Percentiles rank a stretch among this genome's conserved stretches.
phyloP scores from a whole-genome alignment of 768 basidiomycete species.

The Agaricus sinodeliciosus region DNA sequence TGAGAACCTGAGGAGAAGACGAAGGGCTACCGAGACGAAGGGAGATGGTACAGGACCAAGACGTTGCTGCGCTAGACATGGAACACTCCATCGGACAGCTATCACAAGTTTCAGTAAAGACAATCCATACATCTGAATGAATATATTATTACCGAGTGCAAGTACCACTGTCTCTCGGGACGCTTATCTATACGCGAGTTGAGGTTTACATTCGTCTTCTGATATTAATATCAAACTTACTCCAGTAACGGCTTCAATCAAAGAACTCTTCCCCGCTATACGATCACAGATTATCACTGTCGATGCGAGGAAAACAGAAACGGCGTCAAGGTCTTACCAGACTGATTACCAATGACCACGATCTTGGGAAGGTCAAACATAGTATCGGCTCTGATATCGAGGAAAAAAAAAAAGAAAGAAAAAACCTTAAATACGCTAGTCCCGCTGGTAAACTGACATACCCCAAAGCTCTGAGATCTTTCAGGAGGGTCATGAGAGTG shows the following conservation, averaged over 20 bases:
- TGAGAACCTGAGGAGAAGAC: too few relatives aligned
- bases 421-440: background rate
- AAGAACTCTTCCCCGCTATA: constrained; percentile 52
- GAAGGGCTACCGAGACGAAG: constrained; percentile 16
- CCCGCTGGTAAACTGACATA: constrained; percentile 3
- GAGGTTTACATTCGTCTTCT: background rate
- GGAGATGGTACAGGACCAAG: constrained; percentile 40
- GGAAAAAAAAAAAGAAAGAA: background rate
- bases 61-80: constrained; percentile 29
- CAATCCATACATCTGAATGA: background rate
- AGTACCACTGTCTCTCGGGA: constrained; percentile 56
- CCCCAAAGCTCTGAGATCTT: constrained; percentile 36
- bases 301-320: background rate
- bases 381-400: background rate
- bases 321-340: constrained; percentile 24
- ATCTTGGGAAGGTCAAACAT: constrained; percentile 43
- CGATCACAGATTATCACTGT: background rate
- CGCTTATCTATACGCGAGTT: constrained; percentile 37
- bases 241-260: constrained; percentile 52
- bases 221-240: constrained; percentile 19
- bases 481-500: constrained; percentile 32
- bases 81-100: constrained; percentile 52
- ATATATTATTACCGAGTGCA: constrained; percentile 40
- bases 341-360: constrained; percentile 51
- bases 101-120: background rate